Evolutionary conservation across 495 filamentous ascomycete genomes (phyloP).

Genomic region (Articulospora tetracladia): DNA sequence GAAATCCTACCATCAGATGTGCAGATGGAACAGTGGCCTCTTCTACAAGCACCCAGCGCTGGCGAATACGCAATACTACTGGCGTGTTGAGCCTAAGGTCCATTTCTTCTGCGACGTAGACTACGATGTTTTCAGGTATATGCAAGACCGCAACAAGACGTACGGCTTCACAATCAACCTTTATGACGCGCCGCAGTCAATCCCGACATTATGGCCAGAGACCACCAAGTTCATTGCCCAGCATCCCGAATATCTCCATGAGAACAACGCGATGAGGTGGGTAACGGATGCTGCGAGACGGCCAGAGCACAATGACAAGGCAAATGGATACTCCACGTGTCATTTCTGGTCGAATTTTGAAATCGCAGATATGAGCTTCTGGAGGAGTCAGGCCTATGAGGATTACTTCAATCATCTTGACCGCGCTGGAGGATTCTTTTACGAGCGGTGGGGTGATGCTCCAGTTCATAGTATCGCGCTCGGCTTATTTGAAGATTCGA

Average conservation of each 20-base stretch:
- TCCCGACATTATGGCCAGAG: constrained; percentile 92
- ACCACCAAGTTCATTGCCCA: constrained; percentile 82
- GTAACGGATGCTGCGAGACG: constrained; percentile 71
- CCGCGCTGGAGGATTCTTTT: constrained; percentile 94
- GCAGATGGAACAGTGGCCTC: constrained; percentile 96
- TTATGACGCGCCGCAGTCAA: constrained; percentile 82
- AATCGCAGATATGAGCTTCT: constrained; percentile 93
- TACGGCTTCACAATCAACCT: constrained; percentile 99
- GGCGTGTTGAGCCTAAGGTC: constrained; percentile 98
- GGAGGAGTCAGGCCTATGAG: constrained; percentile 85
- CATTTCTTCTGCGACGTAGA: constrained; percentile 99
- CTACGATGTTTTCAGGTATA: constrained; percentile 98
- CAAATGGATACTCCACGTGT: constrained; percentile 96
- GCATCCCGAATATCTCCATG: constrained; percentile 75
- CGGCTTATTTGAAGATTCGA: constrained; percentile 85
- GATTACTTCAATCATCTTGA: constrained; percentile 97
- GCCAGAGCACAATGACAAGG: constrained; percentile 73
- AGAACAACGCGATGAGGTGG: constrained; percentile 86
- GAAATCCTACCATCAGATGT: constrained; percentile 98
- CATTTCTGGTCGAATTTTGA: constrained; percentile 99
- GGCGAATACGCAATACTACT: constrained; percentile 81
- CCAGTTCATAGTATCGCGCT: constrained; percentile 96
- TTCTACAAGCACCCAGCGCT: constrained; percentile 97
- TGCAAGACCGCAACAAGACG: constrained; percentile 95
- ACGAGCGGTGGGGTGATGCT: constrained; percentile 98